phyloP scores from a whole-genome alignment of 306 rosid genomes.

The Ammopiptanthus mongolicus region DNA sequence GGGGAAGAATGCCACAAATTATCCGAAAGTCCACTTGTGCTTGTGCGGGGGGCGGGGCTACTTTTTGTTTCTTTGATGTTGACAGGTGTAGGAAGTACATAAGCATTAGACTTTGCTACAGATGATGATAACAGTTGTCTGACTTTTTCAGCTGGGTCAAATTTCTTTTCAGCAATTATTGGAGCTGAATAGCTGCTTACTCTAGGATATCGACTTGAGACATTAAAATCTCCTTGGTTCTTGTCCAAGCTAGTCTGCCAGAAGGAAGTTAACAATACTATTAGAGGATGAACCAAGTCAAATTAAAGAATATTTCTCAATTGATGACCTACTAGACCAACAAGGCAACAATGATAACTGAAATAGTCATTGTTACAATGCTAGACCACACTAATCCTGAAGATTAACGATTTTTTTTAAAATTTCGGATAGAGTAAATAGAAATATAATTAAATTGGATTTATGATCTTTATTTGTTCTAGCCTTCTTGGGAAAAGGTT shows the following conservation, averaged over 20 bases:
- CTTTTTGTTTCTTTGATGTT: constrained; percentile 51
- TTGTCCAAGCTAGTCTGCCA: constrained; percentile 57
- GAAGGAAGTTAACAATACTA: constrained; percentile 13
- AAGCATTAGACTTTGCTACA: constrained; percentile 53
- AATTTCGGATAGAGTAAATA: neutral
- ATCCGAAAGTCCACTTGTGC: constrained; percentile 47
- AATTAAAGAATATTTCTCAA: neutral
- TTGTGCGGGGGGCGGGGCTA: constrained; percentile 36
- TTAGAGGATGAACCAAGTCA: constrained; percentile 16
- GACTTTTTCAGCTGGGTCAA: constrained; percentile 77
- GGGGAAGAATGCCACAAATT: constrained; percentile 80
- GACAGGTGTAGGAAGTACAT: constrained; percentile 79
- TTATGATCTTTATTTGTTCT: neutral
- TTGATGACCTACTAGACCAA: constrained; percentile 8
- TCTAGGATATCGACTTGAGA: constrained; percentile 49
- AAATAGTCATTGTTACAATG: constrained; percentile 11
- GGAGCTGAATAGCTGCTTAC: constrained; percentile 81
- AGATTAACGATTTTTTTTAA: neutral
- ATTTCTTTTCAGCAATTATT: constrained; percentile 66
- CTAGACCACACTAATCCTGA: neutral
- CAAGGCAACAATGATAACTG: neutral
- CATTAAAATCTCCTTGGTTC: constrained; percentile 47
- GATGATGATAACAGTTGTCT: constrained; percentile 45
- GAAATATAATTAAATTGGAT: constrained; percentile 5
- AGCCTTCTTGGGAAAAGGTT: too few species aligned